Evolutionary conservation across 2,329 filamentous ascomycete genomes (phyloP).

Genomic region (Paecilomyces niveus): DNA sequence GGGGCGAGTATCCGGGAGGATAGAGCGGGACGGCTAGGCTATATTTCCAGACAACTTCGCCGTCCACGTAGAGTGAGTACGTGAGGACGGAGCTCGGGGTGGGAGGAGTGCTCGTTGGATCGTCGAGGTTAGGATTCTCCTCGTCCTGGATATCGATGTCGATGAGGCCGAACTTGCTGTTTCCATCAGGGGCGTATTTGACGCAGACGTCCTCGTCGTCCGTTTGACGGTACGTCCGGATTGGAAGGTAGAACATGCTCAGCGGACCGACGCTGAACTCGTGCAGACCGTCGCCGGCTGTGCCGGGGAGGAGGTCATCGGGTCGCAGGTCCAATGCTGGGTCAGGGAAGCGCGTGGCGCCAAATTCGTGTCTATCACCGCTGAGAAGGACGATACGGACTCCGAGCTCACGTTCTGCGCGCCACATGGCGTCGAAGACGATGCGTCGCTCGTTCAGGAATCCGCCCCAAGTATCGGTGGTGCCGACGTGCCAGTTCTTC

Average conservation of each 20-base stretch:
- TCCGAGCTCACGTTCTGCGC: conserved; percentile 61
- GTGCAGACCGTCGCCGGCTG: conserved; percentile 48
- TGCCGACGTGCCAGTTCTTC: conserved; percentile 91
- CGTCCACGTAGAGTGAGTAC: conserved; percentile 78
- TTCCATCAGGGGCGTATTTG: conserved; percentile 75
- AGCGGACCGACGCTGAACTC: conserved; percentile 90
- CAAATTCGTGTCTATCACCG: conserved; percentile 95
- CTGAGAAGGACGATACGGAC: conserved; percentile 76
- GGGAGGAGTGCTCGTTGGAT: conserved; percentile 2
- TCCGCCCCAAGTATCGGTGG: conserved; percentile 87
- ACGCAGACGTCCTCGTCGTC: conserved; percentile 77
- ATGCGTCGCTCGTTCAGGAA: conserved; percentile 72
- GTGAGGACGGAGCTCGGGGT: conserved; percentile 55
- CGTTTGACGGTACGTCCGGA: conserved; percentile 73
- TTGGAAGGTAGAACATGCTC: conserved; percentile 87
- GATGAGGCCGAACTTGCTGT: conserved; percentile 79
- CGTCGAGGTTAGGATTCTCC: conserved; percentile 2
- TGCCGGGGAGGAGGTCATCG: conserved; percentile 14
- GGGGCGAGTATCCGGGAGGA: conserved; percentile 3
- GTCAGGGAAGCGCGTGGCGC: conserved; percentile 67
- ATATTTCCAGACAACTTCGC: conserved; percentile 65
- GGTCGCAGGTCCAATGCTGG: conserved; percentile 16
- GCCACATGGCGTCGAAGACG: conserved; percentile 90
- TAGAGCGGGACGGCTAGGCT: conserved; percentile 29
- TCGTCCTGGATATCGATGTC: conserved; percentile 64